Evolutionary conservation across 768 basidiomycete species (phyloP), one percentile per base, ranked within the genome.

Genomic region (Pleurotus eryngii): DNA sequence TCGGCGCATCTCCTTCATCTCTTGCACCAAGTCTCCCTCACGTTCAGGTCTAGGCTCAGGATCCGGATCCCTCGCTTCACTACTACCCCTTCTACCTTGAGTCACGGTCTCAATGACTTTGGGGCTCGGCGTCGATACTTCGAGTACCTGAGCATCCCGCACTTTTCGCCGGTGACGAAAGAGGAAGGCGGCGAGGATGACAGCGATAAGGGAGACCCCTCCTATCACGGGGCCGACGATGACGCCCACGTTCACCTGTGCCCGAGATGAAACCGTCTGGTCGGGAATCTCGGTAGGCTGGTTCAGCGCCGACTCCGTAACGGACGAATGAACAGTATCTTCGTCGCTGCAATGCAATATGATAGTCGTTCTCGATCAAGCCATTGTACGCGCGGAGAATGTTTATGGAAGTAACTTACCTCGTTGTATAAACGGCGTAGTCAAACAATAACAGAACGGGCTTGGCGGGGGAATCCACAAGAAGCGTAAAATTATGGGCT

Each of bases 401-500:
- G 4, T 42, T 12, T 14, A 42, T 7, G 42, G 8, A 22, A 9
- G 8, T 11, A 9, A 35, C 42, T 3, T 45, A 45, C 42, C 5
- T n/a, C 4, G 20, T 43, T 6, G 51, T 54, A n/a, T 54, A 54
- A 18, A 37, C 12, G 7, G 51, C 51, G 26, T 54, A 54, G 26
- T 54, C 51, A 26, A 40, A 54, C 39, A 54, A 42, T 14, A 54
- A 37, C n/a, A 54, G 39, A 11, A 30, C 8, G 17, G 37, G 12
- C 4, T 39, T 39, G 35, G n/a, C 39, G 14, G 39, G 38, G 15
- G 51, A 42, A 15, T 54, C 22, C n/a, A 38, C 17, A 11, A 54
- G 8, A 22, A 54, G 39, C 4, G 51, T 40, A 27, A 58, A 39
- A 5, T 14, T 58, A 39, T 60, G 60, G 24, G 8, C 14, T 17